Evolutionary conservation across 768 basidiomycete species (phyloP), one percentile per base, ranked within the genome.

Genomic region (Cyathus striatus): DNA sequence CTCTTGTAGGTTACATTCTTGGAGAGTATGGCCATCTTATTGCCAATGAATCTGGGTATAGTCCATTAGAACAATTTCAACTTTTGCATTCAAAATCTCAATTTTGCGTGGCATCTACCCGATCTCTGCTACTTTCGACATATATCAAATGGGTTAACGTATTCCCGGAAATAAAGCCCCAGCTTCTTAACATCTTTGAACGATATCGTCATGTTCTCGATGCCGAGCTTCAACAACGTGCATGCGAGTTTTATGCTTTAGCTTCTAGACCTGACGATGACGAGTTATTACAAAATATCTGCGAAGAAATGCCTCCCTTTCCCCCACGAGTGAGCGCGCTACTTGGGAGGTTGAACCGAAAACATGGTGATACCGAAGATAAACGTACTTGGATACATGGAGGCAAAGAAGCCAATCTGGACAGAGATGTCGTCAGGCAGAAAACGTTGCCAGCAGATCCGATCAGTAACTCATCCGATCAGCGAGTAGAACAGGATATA

Each of bases 131-230:
- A 21, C 73, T 99, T 25, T 95, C 96, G 9, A 97, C 96, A 1
- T 99, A 99, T 60, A 86, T 97, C 70, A 99, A 99, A 77, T 98
- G 95, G 95, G 92, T 96, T 49, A 99, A 99, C 60, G 90, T 99
- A 44, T 99, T 98, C 64, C 96, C 96, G 16, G 96, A 99, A 62
- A 96, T 99, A 66, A 96, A 94, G 54, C 77, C 84, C 5, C 93
- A 97, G 51, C 79, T 99, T 22, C 55, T 97, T 59, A 88, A 85
- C 61, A 91, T 98, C 53, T 96, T 99, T 53, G 93, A 97, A 54
- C 90, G 93, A 13, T 98, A 96, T 58, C 83, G 92, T n/a, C 91
- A 95, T 56, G 90, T 97, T 35, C 80, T 99, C 12, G 96, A 99
- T 62, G 84, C 93, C 14, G 96, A 99, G 56, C 73, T 99, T 2